Conservation (phyloP, 2,329 filamentous ascomycete genomes). For the Fusarium sp. region DNA sequence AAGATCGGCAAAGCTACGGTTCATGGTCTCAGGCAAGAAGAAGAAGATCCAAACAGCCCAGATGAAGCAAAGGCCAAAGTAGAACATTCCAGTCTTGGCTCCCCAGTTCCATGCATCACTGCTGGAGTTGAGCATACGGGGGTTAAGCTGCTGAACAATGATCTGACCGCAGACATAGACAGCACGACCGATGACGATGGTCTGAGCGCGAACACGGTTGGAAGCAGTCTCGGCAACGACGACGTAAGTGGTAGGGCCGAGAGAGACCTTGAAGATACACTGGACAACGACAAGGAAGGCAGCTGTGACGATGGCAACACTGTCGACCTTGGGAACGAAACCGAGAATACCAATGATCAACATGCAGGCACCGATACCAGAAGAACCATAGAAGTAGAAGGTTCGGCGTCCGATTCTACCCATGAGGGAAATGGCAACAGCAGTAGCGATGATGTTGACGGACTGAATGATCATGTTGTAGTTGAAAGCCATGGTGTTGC, state of each 20-base stretch:
- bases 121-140: slow-evolving; percentile 56
- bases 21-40: slow-evolving; percentile 62
- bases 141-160: slow-evolving; percentile 51
- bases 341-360: slow-evolving; percentile 53
- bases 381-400: slow-evolving; percentile 52
- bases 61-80: slow-evolving; percentile 52
- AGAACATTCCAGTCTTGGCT: slow-evolving; percentile 57
- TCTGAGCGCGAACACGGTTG: slow-evolving; percentile 56
- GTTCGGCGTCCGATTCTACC: slow-evolving; percentile 49
- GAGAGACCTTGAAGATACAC: slow-evolving; percentile 56
- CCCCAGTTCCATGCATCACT: slow-evolving; percentile 54
- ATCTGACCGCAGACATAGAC: slow-evolving; percentile 52
- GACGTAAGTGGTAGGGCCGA: slow-evolving; percentile 76
- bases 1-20: slow-evolving; percentile 62
- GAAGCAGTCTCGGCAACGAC: slow-evolving; percentile 67
- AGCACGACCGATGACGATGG: slow-evolving; percentile 54
- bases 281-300: slow-evolving; percentile 56
- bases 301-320: slow-evolving; percentile 41
- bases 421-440: slow-evolving; percentile 51
- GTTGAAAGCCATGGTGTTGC: slow-evolving; percentile 51
- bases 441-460: slow-evolving; percentile 53
- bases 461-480: slow-evolving; percentile 59
- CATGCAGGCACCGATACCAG: slow-evolving; percentile 50
- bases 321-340: slow-evolving; percentile 38
- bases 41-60: slow-evolving; percentile 60